Percentiles rank a stretch among this genome's conserved stretches.
Conservation (phyloP, 106 monocot genomes). For the Dendrobium nobile region DNA sequence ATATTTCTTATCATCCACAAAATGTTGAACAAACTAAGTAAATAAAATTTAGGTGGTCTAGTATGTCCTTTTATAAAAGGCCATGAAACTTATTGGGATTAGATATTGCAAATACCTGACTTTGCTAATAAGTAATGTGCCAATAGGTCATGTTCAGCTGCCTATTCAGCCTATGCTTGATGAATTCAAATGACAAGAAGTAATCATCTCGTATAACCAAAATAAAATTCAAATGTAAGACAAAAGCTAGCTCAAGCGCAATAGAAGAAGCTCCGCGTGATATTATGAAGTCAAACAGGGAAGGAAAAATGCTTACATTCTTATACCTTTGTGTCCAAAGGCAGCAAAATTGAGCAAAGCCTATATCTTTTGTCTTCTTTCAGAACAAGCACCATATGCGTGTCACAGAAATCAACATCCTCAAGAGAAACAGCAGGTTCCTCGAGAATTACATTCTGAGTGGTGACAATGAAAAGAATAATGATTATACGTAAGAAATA, state of each 20-base stretch:
- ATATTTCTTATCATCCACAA: no score
- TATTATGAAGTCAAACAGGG: background rate
- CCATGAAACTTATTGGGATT: no score
- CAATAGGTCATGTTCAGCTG: no score
- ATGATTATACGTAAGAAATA: background rate
- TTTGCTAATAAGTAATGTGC: no score
- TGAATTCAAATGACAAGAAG: background rate
- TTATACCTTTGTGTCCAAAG: constrained; percentile 44
- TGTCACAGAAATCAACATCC: constrained; percentile 92
- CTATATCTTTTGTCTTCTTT: constrained; percentile 51
- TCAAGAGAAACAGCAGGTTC: constrained; percentile 50
- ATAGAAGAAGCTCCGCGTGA: background rate
- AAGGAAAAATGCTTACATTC: background rate
- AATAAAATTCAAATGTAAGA: background rate
- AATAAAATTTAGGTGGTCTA: no score
- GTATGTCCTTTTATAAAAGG: no score
- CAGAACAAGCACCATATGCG: constrained; percentile 80
- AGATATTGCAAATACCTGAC: no score
- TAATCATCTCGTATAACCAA: background rate
- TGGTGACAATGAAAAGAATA: background rate
- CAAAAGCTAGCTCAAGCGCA: background rate
- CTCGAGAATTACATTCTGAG: constrained; percentile 58
- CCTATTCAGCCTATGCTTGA: no score
- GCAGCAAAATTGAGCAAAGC: constrained; percentile 69
- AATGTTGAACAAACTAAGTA: no score